Evolutionary conservation across 73 alveolate species (phyloP), one percentile per base, ranked within the genome.

Genomic region (Blepharisma stoltei): DNA sequence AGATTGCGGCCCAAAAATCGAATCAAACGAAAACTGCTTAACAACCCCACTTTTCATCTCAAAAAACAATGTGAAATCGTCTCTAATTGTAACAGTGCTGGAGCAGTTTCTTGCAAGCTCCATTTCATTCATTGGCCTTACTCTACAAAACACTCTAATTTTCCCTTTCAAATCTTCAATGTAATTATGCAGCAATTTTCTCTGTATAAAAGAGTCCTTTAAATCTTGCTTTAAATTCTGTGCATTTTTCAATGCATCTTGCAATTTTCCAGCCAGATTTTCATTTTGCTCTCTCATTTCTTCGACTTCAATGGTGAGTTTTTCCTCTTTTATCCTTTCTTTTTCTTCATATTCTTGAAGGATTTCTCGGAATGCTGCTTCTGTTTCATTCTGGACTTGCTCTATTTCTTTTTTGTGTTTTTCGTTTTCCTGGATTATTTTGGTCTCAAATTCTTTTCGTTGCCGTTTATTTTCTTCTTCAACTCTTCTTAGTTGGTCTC

Each of bases 141-240:
- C 90, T 85, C 98, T 89, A 65, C 97, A 89, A 46, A 77, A 90
- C 27, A 93, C 96, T 75, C 95, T 75, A 54, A 93, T 83, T 69
- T 89, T 90, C 6, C 98, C 98, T 65, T 89, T 90, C 90, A 90
- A 70, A 70, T 93, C 98, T 81, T 93, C 98, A 41, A 93, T 77
- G 53, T 71, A 47, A 65, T 90, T 89, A 54, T 88, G 95, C 18
- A 93, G 83, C 54, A 41, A 54, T 78, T 85, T 93, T 49, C 94
- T 84, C 77, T 93, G 73, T 9, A 14, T 60, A n/a, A 60, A 8
- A 60, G 46, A 14, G 23, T 60, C 73, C 46, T 60, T 60, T 9
- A 60, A 25, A 14, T 60, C 73, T 38, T 60, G 73, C 23, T 38
- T 14, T 18, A 18, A 25, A 60, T 60, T 38, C 46, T 60, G 73